Evolutionary conservation across 1,284 basidiomycete genomes (phyloP), one percentile per base, ranked within the genome.

Genomic region (Irpex sp.): DNA sequence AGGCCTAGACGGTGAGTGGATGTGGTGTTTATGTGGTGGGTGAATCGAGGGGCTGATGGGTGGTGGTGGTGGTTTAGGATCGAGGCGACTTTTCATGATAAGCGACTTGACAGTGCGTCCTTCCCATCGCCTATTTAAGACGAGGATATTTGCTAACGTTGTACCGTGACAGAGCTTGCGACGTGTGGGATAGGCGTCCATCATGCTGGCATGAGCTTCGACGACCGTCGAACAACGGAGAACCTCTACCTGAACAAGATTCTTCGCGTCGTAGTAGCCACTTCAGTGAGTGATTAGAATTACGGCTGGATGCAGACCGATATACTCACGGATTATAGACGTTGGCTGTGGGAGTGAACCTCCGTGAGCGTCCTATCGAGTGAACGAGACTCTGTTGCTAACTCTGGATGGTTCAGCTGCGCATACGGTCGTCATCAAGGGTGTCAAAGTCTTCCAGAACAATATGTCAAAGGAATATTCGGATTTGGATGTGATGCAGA

Each of bases 321-420:
- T n/a, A 4, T 5, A 18, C 71, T 39, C 68, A 58, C 3, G 2
- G 36, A 3, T 57, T 45, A 21, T 61, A 93, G 86, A 96, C 93
- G 9, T 77, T 96, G 45, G 93, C 94, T 2, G 91, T 94, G 47
- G 93, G 94, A 0, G 90, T 96, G 37, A 96, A 96, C 69, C 76
- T 96, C 63, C 91, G 91, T 92, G 68, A 65, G 87, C 74, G 16
- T 16, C 35, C 5, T 57, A 4, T 14, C 33, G 6, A 37, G 23
- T 21, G 19, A 42, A n/a, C 18, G 5, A 49, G 42, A 16, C 49
- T 52, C 21, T 21, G 7, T 16, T 4, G 18, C n/a, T 49, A n/a
- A 58, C 33, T 54, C n/a, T 14, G 16, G 0, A 12, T 23, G 42
- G 21, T 52, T 5, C 62, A 91, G 90, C 90, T 64, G 88, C 89